Evolutionary conservation across 768 basidiomycete genomes (phyloP).

Genomic region (Serendipita sp.): DNA sequence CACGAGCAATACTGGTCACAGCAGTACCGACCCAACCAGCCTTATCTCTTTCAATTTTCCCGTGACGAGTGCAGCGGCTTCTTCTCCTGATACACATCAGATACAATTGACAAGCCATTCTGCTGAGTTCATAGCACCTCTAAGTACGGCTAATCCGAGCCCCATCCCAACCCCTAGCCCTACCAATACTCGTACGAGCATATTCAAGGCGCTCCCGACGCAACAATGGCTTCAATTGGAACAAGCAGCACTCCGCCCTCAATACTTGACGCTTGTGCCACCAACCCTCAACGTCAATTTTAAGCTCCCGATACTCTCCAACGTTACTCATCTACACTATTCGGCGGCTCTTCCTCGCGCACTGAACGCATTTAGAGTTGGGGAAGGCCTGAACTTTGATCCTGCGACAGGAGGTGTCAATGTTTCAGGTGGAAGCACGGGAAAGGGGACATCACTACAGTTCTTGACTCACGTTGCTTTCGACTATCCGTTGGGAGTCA

Average conservation of each 20-base stretch:
- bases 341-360: not conserved
- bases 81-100: no score
- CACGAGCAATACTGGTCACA: no score
- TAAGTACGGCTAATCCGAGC: no score
- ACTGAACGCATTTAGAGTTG: not conserved
- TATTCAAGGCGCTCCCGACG: no score
- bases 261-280: not conserved
- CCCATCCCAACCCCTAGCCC: no score
- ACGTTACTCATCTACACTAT: slow-evolving; percentile 1
- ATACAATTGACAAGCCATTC: no score
- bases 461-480: not conserved
- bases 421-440: not conserved
- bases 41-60: no score
- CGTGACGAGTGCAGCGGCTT: no score
- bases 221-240: not conserved
- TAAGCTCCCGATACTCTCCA: not conserved
- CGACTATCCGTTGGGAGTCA: not conserved
- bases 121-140: no score
- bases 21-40: no score
- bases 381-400: not conserved
- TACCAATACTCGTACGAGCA: no score
- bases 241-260: not conserved
- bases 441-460: not conserved
- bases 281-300: slow-evolving; percentile 6
- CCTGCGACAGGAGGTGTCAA: not conserved